phyloP scores from a whole-genome alignment of 108 stramenopile genomes.

The Skeletonema potamos region DNA sequence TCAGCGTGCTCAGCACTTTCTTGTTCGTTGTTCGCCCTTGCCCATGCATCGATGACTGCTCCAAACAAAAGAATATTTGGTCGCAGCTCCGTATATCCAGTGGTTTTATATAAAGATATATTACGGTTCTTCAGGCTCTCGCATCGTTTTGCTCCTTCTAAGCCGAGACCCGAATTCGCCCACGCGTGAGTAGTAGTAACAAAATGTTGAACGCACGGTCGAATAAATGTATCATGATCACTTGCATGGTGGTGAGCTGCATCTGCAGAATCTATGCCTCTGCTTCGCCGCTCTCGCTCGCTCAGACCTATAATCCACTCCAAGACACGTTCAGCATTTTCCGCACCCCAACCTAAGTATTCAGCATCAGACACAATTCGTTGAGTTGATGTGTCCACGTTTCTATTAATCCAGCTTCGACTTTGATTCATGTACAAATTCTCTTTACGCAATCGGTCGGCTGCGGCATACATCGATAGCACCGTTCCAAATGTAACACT shows the following conservation, averaged over 20 bases:
- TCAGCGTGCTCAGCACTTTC: constrained; percentile 40
- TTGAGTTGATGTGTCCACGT: neutral
- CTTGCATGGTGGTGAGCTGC: neutral
- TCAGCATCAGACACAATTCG: neutral
- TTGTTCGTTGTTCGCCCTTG: constrained; percentile 29
- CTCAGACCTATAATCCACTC: constrained; percentile 41
- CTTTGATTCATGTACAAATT: neutral
- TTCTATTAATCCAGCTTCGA: constrained; percentile 18
- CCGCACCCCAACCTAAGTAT: constrained; percentile 35
- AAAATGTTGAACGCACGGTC: constrained; percentile 24
- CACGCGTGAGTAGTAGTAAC: constrained; percentile 35
- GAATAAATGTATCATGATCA: constrained; percentile 6
- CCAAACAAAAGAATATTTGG: constrained; percentile 29
- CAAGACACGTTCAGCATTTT: constrained; percentile 43
- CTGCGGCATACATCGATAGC: constrained; percentile 37
- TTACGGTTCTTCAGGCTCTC: constrained; percentile 24
- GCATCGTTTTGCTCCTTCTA: constrained; percentile 36
- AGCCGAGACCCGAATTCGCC: constrained; percentile 31
- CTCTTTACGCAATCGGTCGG: constrained; percentile 16
- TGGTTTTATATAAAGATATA: constrained; percentile 28
- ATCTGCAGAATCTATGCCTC: neutral
- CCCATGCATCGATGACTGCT: constrained; percentile 41
- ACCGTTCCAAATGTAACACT: constrained; percentile 36
- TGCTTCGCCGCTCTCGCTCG: constrained; percentile 31
- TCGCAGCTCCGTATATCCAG: constrained; percentile 25